A percentile compares a stretch with the other conserved stretches of the same genome.
These are phyloP conservation scores for Cladosporium sp. DNA, from an alignment of 2,329 filamentous ascomycete genomes.

Conservation along the genomic window DNA sequence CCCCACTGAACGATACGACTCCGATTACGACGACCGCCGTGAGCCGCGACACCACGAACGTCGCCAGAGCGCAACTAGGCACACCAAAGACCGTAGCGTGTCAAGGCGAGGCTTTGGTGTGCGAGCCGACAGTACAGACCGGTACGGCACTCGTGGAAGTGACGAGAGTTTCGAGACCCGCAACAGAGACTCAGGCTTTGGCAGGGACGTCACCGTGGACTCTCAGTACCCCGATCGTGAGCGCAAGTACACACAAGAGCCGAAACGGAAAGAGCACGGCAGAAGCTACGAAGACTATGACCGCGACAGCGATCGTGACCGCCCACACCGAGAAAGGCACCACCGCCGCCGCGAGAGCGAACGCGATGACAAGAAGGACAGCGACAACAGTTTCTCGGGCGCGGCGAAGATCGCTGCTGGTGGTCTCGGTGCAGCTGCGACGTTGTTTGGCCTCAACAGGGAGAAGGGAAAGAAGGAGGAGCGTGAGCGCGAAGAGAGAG, in stretches of 20 bases:
- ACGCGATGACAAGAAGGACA: conserved; percentile 27
- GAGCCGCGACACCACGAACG: conserved; percentile 40
- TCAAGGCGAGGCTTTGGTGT: conserved; percentile 50
- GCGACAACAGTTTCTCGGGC: conserved; percentile 24
- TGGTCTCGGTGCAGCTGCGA: conserved; percentile 34
- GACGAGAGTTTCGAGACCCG: conserved; percentile 42
- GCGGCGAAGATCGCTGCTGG: conserved; percentile 33
- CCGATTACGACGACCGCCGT: conserved; percentile 47
- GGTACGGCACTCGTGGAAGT: conserved; percentile 32
- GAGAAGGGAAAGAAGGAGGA: conserved; percentile 28
- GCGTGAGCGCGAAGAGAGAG: conserved; percentile 24
- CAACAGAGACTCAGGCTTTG: conserved; percentile 36
- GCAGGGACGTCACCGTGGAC: conserved; percentile 31
- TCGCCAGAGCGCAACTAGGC: conserved; percentile 38
- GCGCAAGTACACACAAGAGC: conserved; percentile 13
- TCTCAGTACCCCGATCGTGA: conserved; percentile 20
- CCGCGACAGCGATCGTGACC: conserved; percentile 31
- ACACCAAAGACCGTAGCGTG: conserved; percentile 47
- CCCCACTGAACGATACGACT: conserved; percentile 46
- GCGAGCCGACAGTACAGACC: conserved; percentile 40
- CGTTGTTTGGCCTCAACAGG: conserved; percentile 30
- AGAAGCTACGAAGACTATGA: conserved; percentile 24
- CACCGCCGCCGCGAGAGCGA: conserved; percentile 31
- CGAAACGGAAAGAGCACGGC: conserved; percentile 7
- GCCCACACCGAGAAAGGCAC: conserved; percentile 27